A percentile compares a stretch with the other conserved stretches of the same genome.
Conservation (phyloP, 257 asterid species). For the Rhazya stricta region DNA sequence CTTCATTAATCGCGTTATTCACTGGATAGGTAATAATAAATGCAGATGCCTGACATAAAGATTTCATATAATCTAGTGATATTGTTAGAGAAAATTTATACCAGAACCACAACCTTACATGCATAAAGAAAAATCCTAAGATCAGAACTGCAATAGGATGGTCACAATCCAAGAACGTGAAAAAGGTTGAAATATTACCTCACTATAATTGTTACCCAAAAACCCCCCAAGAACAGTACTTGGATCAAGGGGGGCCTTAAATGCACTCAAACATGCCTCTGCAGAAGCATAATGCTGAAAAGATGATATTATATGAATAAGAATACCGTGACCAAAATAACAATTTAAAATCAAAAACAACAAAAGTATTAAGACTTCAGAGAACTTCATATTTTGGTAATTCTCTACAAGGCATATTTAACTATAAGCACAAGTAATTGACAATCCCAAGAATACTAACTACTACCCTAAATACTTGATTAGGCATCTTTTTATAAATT, state of each 20-base stretch:
- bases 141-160: conserved; percentile 12
- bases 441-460: background rate
- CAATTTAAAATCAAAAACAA: background rate
- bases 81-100: background rate
- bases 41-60: conserved; percentile 76
- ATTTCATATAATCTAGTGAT: background rate
- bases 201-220: conserved; percentile 73
- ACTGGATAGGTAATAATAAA: conserved; percentile 90
- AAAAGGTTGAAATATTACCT: conserved; percentile 39
- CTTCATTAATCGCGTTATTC: conserved; percentile 69
- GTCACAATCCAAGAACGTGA: background rate
- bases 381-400: background rate
- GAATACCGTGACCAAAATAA: background rate
- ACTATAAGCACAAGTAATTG: background rate
- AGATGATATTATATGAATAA: background rate
- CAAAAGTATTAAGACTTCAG: background rate
- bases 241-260: conserved; percentile 95
- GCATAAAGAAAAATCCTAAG: background rate
- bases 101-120: background rate
- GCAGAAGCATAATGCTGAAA: conserved; percentile 88
- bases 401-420: background rate
- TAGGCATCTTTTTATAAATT: background rate
- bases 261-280: conserved; percentile 79
- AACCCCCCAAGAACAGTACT: conserved; percentile 90
- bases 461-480: background rate